Conservation (phyloP, 73 alveolate genomes). For the Paramecium tetraurelia region DNA sequence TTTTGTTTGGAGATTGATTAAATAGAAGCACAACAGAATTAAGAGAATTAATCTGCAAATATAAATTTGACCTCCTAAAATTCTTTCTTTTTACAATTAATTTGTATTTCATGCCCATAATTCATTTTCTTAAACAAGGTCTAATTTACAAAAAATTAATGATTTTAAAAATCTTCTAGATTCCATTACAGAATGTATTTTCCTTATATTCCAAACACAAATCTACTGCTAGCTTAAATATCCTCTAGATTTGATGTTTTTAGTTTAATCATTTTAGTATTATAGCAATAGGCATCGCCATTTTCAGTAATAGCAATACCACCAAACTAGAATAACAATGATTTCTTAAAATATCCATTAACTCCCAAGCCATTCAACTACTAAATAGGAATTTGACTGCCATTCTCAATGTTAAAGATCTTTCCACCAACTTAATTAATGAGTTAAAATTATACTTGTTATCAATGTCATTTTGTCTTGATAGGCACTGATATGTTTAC, state of each 20-base stretch:
- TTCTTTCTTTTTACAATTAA: not conserved
- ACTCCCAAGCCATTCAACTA: not conserved
- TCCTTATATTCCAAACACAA: not conserved
- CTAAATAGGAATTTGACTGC: not conserved
- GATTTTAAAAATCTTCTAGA: not conserved
- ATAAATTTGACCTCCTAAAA: not conserved
- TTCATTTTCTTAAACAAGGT: not conserved
- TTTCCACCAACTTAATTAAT: not conserved
- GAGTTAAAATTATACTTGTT: not conserved
- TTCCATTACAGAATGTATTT: not conserved
- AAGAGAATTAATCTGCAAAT: not conserved
- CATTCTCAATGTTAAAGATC: not conserved
- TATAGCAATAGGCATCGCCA: not conserved
- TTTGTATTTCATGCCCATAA: not conserved
- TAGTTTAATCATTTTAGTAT: not conserved
- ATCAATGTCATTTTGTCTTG: not conserved
- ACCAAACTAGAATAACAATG: not conserved
- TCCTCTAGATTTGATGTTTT: not conserved
- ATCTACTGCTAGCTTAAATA: not conserved
- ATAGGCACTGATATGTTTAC: conserved; percentile 1
- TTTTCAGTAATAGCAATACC: not conserved
- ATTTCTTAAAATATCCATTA: not conserved
- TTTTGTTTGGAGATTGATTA: not conserved
- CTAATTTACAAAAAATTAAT: not conserved
- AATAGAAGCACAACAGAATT: not conserved